phyloP scores from a whole-genome alignment of 202 grass and related monocot genomes.

The Thinopyrum obtusiflorum region DNA sequence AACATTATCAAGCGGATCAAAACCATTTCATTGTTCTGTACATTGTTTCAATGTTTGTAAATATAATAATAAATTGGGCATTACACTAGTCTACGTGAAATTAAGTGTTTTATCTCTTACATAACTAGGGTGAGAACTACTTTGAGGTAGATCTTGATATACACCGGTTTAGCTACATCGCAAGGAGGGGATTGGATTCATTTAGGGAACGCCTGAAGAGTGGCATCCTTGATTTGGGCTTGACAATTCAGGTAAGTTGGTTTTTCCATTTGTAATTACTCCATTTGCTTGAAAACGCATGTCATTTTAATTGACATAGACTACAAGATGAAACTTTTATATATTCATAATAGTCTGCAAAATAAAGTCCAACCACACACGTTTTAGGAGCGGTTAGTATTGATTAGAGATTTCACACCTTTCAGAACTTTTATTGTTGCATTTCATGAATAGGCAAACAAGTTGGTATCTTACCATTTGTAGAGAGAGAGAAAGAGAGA shows the following conservation, averaged over 20 bases:
- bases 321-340: background rate
- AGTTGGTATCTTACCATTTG: background rate
- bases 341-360: background rate
- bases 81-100: background rate
- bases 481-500: too few species aligned
- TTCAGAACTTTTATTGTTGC: background rate
- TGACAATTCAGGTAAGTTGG: constrained; percentile 73
- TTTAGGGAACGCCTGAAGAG: constrained; percentile 78
- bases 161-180: constrained; percentile 95
- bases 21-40: background rate
- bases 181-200: constrained; percentile 90
- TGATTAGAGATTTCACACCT: background rate
- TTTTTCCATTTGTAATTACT: background rate
- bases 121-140: constrained; percentile 78
- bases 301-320: background rate
- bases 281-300: background rate
- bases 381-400: background rate
- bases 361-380: background rate
- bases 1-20: background rate
- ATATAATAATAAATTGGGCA: background rate
- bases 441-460: background rate
- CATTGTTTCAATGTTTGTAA: background rate
- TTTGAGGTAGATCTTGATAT: constrained; percentile 97
- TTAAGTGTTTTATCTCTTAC: background rate
- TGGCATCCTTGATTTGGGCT: constrained; percentile 87